These are phyloP conservation scores for Adansonia grandidieri DNA, from an alignment of 441 rosid species.

Conservation along the genomic window DNA sequence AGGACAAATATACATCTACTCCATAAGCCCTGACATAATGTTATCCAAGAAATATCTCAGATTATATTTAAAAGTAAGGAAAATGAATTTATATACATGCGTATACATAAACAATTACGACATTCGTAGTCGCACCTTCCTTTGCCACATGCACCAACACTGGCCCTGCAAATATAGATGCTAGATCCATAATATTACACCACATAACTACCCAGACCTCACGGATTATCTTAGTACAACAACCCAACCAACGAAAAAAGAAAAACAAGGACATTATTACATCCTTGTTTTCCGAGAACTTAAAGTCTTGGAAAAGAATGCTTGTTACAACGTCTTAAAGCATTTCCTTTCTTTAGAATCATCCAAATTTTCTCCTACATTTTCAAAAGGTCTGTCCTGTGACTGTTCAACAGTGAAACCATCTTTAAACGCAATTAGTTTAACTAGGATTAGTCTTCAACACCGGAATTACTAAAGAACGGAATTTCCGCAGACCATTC, in stretches of 20 bases:
- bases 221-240: not conserved
- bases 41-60: not conserved
- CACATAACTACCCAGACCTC: not conserved
- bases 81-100: not conserved
- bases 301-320: not conserved
- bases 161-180: not conserved
- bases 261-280: not conserved
- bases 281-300: not conserved
- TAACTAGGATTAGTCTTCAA: not conserved
- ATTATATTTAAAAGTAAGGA: not conserved
- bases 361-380: not conserved
- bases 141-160: not conserved
- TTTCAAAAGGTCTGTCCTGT: not conserved
- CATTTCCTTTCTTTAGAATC: not conserved
- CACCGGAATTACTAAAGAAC: not conserved
- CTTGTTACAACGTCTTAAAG: not conserved
- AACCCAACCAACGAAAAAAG: not conserved
- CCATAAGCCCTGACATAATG: not conserved
- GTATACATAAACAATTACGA: not conserved
- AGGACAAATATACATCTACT: not conserved
- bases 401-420: not conserved
- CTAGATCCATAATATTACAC: not conserved
- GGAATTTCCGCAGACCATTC: not conserved
- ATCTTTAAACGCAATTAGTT: not conserved
- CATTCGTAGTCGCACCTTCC: not conserved